Conservation (phyloP, 306 rosid genomes). For the Lagenaria siceraria region DNA sequence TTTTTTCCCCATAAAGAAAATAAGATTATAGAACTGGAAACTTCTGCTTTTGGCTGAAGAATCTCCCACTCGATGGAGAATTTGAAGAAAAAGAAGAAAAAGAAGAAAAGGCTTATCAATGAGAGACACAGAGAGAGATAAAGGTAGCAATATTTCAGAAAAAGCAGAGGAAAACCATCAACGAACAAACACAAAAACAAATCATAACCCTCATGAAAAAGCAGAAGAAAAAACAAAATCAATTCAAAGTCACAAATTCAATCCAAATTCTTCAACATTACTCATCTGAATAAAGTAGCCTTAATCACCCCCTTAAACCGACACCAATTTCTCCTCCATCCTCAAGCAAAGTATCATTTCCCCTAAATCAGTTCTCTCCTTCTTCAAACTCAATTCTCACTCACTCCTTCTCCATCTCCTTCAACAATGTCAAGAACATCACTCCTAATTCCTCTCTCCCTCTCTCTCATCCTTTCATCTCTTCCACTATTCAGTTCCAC, state of each 20-base stretch:
- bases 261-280: slow-evolving; percentile 32
- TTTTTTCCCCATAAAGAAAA: too few species aligned
- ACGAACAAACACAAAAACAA: slow-evolving; percentile 4
- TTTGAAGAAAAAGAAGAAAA: too few species aligned
- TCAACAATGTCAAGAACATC: background rate
- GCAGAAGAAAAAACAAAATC: slow-evolving; percentile 17
- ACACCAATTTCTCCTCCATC: slow-evolving; percentile 3
- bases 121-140: too few species aligned
- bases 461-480: slow-evolving; percentile 15
- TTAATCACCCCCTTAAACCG: slow-evolving; percentile 13
- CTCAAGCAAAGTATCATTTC: slow-evolving; percentile 38
- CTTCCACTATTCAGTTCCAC: slow-evolving; percentile 2
- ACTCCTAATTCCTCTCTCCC: slow-evolving; percentile 15
- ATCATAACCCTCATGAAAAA: slow-evolving; percentile 9
- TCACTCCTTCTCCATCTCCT: background rate
- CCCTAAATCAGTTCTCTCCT: background rate
- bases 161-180: background rate
- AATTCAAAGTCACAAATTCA: slow-evolving; percentile 24
- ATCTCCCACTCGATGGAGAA: too few species aligned
- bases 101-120: too few species aligned
- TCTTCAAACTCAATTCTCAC: slow-evolving; percentile 1
- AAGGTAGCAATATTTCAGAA: background rate
- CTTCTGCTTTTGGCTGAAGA: too few species aligned
- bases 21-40: too few species aligned
- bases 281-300: background rate